Percentiles rank a stretch among this genome's conserved stretches.
phyloP scores from a whole-genome alignment of 495 filamentous ascomycete species.

The Trichocladium uniseriatum region DNA sequence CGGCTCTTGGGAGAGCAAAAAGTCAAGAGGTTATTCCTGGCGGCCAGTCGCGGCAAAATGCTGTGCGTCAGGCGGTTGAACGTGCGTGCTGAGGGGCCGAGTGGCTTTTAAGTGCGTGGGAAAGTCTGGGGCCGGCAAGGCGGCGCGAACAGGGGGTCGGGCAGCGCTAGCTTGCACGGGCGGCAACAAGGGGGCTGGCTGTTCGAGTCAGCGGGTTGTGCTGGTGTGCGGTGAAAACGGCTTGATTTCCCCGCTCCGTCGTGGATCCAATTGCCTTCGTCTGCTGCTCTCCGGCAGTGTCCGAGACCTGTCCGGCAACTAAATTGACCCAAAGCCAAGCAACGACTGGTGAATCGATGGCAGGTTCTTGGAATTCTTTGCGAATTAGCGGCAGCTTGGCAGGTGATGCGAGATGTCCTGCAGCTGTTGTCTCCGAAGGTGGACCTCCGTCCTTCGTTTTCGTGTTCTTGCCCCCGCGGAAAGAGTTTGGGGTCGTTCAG shows the following conservation, averaged over 20 bases:
- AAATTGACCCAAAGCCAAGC: constrained; percentile 9
- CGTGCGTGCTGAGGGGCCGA: constrained; percentile 21
- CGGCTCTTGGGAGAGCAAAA: constrained; percentile 1
- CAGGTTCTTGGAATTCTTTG: constrained; percentile 2
- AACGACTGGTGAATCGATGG: constrained; percentile 11
- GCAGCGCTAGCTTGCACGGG: constrained; percentile 9
- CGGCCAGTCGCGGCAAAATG: constrained; percentile 6
- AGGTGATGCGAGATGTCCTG: constrained; percentile 14
- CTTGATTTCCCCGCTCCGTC: constrained; percentile 16
- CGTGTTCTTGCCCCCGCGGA: not conserved
- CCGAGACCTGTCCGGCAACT: constrained; percentile 1
- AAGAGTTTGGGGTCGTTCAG: constrained; percentile 7
- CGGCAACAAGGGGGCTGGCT: constrained; percentile 20
- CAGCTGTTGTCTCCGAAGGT: not conserved
- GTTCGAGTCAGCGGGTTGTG: constrained; percentile 19
- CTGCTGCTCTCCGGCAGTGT: not conserved
- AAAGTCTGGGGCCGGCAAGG: constrained; percentile 7
- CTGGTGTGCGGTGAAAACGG: constrained; percentile 10
- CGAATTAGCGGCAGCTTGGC: constrained; percentile 25
- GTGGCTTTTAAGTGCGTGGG: constrained; percentile 14
- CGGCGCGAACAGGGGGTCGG: not conserved
- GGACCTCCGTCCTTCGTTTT: not conserved
- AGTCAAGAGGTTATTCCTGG: not conserved
- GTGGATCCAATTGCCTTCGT: constrained; percentile 5
- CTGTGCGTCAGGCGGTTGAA: constrained; percentile 13